Evolutionary conservation across 805 yeast genomes (phyloP).

Genomic region (Metschnikowia kofuensis): DNA sequence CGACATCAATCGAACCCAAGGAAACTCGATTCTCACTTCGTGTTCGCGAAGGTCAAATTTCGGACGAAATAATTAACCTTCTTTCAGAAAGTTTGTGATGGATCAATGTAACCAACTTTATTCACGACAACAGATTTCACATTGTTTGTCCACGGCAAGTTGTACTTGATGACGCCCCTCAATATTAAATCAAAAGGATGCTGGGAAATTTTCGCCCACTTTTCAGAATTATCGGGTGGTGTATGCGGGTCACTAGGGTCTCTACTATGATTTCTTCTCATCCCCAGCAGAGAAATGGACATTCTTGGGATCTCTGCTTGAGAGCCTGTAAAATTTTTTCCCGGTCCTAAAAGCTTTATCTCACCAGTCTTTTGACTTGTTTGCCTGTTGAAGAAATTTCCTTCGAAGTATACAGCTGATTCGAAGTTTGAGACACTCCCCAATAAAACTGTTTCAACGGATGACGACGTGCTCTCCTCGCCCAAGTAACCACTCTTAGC

Average conservation of each 20-base stretch:
- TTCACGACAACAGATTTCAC: slow-evolving; percentile 60
- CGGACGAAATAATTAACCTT: slow-evolving; percentile 1
- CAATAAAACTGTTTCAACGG: slow-evolving; percentile 64
- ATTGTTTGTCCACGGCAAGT: slow-evolving; percentile 56
- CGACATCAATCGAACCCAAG: slow-evolving; percentile 63
- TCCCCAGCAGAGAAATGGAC: too few relatives aligned
- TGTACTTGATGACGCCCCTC: slow-evolving; percentile 77
- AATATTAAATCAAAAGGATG: slow-evolving; percentile 85
- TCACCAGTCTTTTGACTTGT: slow-evolving; percentile 61
- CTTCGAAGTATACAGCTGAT: slow-evolving; percentile 68
- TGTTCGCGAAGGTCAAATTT: slow-evolving; percentile 7
- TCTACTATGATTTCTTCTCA: neutral
- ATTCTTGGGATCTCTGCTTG: neutral
- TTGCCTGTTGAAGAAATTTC: slow-evolving; percentile 70
- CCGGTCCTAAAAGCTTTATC: slow-evolving; percentile 72
- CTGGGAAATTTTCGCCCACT: slow-evolving; percentile 72
- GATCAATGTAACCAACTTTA: slow-evolving; percentile 56
- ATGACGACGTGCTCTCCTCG: neutral
- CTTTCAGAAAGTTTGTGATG: slow-evolving; percentile 22
- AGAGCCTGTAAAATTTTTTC: slow-evolving; percentile 41
- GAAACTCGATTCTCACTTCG: slow-evolving; percentile 28
- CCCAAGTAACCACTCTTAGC: slow-evolving; percentile 60
- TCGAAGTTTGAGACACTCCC: slow-evolving; percentile 70
- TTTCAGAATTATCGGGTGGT: slow-evolving; percentile 41
- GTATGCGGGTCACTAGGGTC: slow-evolving; percentile 3